A percentile compares a stretch with the other conserved stretches of the same genome.
Evolutionary conservation across 148 eudicot genomes (phyloP).

Genomic region (Simmondsia chinensis): DNA sequence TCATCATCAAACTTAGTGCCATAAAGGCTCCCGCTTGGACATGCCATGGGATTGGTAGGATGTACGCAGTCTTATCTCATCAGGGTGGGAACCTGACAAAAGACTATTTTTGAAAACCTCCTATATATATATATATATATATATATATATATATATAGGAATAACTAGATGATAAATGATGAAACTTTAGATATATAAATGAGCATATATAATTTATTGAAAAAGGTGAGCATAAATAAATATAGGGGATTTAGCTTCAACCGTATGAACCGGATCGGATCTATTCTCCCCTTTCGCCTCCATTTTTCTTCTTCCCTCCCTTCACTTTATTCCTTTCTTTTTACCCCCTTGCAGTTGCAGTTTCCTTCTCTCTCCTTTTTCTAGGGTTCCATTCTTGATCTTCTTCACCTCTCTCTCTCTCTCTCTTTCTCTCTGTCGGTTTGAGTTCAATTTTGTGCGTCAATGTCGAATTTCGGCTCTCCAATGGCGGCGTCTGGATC

Average conservation of each 20-base stretch:
- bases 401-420: no score
- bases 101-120: no score
- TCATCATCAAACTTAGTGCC: no score
- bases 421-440: neutral
- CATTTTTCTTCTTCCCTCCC: conserved; percentile 2
- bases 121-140: neutral
- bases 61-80: no score
- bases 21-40: no score
- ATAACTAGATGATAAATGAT: neutral
- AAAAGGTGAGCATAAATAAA: neutral
- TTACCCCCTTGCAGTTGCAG: no score
- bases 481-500: conserved; percentile 7
- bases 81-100: no score
- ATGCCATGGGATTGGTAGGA: no score
- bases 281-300: neutral
- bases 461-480: conserved; percentile 21
- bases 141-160: neutral
- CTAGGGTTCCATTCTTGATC: no score
- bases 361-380: no score
- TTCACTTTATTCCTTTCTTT: no score
- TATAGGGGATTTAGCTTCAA: neutral
- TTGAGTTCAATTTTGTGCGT: neutral
- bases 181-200: neutral
- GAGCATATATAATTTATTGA: neutral
- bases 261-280: conserved; percentile 17